Evolutionary conservation across 352 stramenopile species (phyloP).

Genomic region (Albugo laibachii): DNA sequence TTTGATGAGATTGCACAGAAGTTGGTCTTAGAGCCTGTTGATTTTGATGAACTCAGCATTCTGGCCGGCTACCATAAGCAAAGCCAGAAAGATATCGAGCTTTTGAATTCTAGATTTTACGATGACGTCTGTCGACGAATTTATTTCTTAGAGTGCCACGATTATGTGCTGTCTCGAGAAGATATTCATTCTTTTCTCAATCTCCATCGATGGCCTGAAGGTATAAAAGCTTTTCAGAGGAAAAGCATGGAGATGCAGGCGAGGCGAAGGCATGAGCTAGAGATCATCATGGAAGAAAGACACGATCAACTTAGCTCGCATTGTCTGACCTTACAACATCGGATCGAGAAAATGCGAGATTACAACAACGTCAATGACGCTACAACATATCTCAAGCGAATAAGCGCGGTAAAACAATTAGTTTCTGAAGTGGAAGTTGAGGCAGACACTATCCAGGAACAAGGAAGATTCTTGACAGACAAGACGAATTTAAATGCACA

Average conservation of each 20-base stretch:
- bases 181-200: slow-evolving; percentile 83
- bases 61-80: slow-evolving; percentile 70
- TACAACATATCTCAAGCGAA: slow-evolving; percentile 58
- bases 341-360: slow-evolving; percentile 83
- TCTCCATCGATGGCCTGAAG: slow-evolving; percentile 81
- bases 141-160: slow-evolving; percentile 78
- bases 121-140: slow-evolving; percentile 56
- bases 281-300: slow-evolving; percentile 75
- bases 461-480: slow-evolving; percentile 78
- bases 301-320: slow-evolving; percentile 73
- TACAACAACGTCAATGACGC: slow-evolving; percentile 68
- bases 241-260: slow-evolving; percentile 82
- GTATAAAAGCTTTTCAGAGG: slow-evolving; percentile 80
- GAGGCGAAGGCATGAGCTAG: slow-evolving; percentile 76
- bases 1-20: slow-evolving; percentile 80
- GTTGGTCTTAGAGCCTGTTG: slow-evolving; percentile 71
- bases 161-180: slow-evolving; percentile 71
- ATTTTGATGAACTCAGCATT: slow-evolving; percentile 79
- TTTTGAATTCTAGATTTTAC: slow-evolving; percentile 52
- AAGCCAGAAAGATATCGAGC: slow-evolving; percentile 50
- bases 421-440: slow-evolving; percentile 70
- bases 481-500: slow-evolving; percentile 57
- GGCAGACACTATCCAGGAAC: slow-evolving; percentile 67
- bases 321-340: slow-evolving; percentile 53
- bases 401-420: slow-evolving; percentile 50